A percentile compares a stretch with the other conserved stretches of the same genome.
phyloP scores from a whole-genome alignment of 257 asterid genomes.

The Solanum medicagineum region DNA sequence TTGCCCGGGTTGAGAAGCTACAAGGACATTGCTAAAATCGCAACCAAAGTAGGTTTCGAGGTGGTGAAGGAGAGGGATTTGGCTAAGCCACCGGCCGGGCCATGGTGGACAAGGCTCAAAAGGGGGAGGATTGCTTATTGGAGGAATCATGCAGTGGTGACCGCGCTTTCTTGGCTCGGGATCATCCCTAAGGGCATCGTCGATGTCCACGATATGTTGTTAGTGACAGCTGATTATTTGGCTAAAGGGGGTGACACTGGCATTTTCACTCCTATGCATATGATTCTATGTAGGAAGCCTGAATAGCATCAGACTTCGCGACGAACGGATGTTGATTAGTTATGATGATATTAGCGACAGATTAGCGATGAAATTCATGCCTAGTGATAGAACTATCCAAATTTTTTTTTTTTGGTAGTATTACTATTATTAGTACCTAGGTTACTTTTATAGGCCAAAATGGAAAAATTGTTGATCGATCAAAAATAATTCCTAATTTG shows the following conservation, averaged over 20 bases:
- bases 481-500: no score
- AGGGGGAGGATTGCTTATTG: slow-evolving; percentile 68
- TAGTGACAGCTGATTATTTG: slow-evolving; percentile 16
- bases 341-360: not conserved
- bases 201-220: slow-evolving; percentile 62
- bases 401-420: not conserved
- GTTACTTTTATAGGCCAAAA: not conserved
- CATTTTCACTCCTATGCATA: slow-evolving; percentile 77
- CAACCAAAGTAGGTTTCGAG: slow-evolving; percentile 52
- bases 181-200: slow-evolving; percentile 58
- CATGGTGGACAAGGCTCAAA: slow-evolving; percentile 78
- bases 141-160: slow-evolving; percentile 61
- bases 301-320: not conserved
- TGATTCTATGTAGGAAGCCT: slow-evolving; percentile 77
- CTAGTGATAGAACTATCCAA: not conserved
- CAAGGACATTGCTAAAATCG: slow-evolving; percentile 40
- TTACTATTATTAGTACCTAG: not conserved
- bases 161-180: slow-evolving; percentile 48
- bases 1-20: slow-evolving; percentile 51
- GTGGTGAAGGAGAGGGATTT: slow-evolving; percentile 29
- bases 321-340: not conserved
- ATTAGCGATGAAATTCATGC: not conserved
- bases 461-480: no score
- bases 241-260: slow-evolving; percentile 65
- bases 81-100: slow-evolving; percentile 20